A percentile compares a stretch with the other conserved stretches of the same genome.
phyloP scores from a whole-genome alignment of 208 protist species.

The Trypanosoma lewisi region DNA sequence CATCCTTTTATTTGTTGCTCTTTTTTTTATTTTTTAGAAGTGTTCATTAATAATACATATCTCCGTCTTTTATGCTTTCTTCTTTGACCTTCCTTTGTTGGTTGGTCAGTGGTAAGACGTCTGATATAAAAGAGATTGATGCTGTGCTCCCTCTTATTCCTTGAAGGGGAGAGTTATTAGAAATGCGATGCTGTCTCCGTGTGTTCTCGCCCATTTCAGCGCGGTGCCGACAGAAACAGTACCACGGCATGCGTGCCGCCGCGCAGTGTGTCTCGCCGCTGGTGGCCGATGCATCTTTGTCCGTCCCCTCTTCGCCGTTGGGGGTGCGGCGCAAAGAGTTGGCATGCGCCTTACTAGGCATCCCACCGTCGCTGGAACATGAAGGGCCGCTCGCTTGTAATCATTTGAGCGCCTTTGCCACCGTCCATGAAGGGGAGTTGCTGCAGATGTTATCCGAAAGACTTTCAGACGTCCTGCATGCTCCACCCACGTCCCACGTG shows the following conservation, averaged over 20 bases:
- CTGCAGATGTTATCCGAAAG: conserved; percentile 5
- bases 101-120: too few species aligned
- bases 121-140: too few species aligned
- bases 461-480: background rate
- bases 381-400: conserved; percentile 30
- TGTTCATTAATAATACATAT: too few species aligned
- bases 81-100: too few species aligned
- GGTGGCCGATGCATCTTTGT: background rate
- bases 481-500: conserved; percentile 22
- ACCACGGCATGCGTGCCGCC: conserved; percentile 25
- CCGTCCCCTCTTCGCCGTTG: background rate
- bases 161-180: background rate
- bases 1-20: too few species aligned
- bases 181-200: conserved; percentile 19
- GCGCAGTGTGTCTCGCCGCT: conserved; percentile 19
- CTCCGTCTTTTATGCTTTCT: too few species aligned
- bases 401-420: conserved; percentile 16
- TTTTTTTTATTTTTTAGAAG: too few species aligned
- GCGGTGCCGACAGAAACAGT: conserved; percentile 26
- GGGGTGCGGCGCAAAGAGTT: conserved; percentile 4
- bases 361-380: conserved; percentile 28
- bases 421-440: conserved; percentile 8
- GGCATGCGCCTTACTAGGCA: conserved; percentile 12
- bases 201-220: background rate
- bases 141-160: background rate